phyloP scores from a whole-genome alignment of 768 basidiomycete species.

The Auriscalpium vulgare region DNA sequence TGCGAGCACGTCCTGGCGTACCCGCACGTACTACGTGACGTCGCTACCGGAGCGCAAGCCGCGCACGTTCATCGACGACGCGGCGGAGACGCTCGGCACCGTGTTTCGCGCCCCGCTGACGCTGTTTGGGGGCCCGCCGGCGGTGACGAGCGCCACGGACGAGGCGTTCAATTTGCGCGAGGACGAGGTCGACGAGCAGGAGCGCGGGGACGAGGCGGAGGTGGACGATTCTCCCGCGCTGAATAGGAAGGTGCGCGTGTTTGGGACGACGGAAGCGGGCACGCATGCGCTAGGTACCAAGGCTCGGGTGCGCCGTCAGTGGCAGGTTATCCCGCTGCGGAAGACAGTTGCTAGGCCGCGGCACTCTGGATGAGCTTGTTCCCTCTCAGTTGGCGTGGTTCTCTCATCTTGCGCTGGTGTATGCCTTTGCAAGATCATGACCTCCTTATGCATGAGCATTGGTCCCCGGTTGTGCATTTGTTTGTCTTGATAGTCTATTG shows the following conservation, averaged over 20 bases:
- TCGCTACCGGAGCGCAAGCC: constrained; percentile 64
- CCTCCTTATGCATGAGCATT: too few species aligned
- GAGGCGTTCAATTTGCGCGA: constrained; percentile 49
- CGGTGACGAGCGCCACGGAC: constrained; percentile 17
- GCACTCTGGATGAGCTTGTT: too few species aligned
- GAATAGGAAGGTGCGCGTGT: constrained; percentile 46
- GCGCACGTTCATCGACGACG: constrained; percentile 62
- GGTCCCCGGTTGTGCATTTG: too few species aligned
- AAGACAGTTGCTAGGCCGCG: constrained; percentile 11
- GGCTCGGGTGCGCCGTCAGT: constrained; percentile 36
- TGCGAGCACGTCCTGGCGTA: constrained; percentile 43
- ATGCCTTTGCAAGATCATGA: too few species aligned
- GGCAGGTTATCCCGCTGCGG: constrained; percentile 41
- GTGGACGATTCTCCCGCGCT: constrained; percentile 63
- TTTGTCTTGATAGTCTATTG: too few species aligned
- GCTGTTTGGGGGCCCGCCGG: constrained; percentile 29
- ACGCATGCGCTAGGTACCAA: constrained; percentile 23
- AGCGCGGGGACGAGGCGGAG: constrained; percentile 71
- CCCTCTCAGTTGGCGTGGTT: too few species aligned
- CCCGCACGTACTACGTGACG: constrained; percentile 52
- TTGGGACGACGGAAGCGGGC: constrained; percentile 39
- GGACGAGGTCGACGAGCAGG: constrained; percentile 73
- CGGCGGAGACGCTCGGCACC: constrained; percentile 55
- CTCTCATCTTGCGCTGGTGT: too few species aligned
- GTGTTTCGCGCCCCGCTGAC: constrained; percentile 54